Percentiles rank a stretch among this genome's conserved stretches.
phyloP scores from a whole-genome alignment of 768 basidiomycete species.

The Leccinum aurantiacum region DNA sequence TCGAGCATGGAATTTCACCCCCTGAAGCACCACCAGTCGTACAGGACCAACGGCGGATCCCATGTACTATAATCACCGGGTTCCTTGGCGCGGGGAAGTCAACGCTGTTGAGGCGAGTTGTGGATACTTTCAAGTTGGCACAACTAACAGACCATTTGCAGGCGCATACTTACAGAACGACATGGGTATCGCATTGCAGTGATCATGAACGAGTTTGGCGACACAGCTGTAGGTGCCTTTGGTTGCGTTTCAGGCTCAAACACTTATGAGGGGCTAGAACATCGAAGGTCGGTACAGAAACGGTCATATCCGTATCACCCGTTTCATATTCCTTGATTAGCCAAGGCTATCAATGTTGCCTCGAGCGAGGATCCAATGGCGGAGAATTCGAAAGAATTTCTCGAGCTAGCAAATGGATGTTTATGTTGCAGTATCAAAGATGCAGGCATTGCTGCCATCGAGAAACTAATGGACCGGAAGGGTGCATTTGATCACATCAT shows the following conservation, averaged over 20 bases:
- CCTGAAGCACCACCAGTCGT: background rate
- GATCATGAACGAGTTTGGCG: slow-evolving; percentile 98
- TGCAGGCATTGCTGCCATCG: slow-evolving; percentile 88
- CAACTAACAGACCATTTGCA: slow-evolving; percentile 27
- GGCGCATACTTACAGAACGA: slow-evolving; percentile 85
- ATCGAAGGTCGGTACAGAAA: slow-evolving; percentile 71
- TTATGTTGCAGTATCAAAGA: slow-evolving; percentile 99
- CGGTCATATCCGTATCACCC: background rate
- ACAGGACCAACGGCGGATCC: slow-evolving; percentile 49
- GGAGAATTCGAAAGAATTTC: slow-evolving; percentile 75
- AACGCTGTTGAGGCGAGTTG: slow-evolving; percentile 71
- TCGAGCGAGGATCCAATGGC: slow-evolving; percentile 61
- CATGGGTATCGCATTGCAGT: slow-evolving; percentile 98
- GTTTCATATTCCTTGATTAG: slow-evolving; percentile 39
- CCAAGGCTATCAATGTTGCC: slow-evolving; percentile 82
- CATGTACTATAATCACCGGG: slow-evolving; percentile 92
- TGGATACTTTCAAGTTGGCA: background rate
- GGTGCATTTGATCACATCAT: slow-evolving; percentile 94
- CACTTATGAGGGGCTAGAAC: slow-evolving; percentile 50
- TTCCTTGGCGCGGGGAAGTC: slow-evolving; percentile 96
- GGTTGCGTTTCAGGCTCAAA: slow-evolving; percentile 12
- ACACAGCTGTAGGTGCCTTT: slow-evolving; percentile 70
- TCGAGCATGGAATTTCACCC: slow-evolving; percentile 26
- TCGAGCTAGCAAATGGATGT: slow-evolving; percentile 95
- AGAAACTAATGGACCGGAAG: slow-evolving; percentile 83